Evolutionary conservation across 192 early-diverging fungal genomes (phyloP).

Genomic region (Podila horticola): DNA sequence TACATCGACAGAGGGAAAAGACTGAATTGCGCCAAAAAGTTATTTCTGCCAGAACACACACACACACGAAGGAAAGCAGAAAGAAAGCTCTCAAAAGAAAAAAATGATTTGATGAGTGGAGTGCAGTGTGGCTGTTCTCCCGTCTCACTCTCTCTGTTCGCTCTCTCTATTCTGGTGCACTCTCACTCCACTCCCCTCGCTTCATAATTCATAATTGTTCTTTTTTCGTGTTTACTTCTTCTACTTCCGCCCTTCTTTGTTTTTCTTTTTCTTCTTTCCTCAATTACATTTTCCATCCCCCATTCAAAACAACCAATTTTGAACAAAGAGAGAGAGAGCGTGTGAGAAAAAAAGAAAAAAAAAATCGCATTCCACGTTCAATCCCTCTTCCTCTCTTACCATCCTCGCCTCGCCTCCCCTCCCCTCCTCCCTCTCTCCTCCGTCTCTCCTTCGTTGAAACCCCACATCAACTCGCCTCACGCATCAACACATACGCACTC

Average conservation of each 20-base stretch:
- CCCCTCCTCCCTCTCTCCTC: background rate
- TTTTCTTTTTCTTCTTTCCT: background rate
- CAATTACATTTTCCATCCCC: background rate
- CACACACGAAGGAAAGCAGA: too few species aligned
- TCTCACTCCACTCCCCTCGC: background rate
- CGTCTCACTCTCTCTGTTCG: too few species aligned
- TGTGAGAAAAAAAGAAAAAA: too few species aligned
- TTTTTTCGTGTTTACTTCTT: background rate
- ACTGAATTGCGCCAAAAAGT: too few species aligned
- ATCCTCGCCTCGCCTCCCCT: background rate
- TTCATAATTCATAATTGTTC: conserved; percentile 1
- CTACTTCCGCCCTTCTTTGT: background rate
- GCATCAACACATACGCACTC: background rate
- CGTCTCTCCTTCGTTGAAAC: background rate
- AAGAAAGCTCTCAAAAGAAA: too few species aligned
- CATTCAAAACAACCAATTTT: background rate
- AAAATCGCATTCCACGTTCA: too few species aligned
- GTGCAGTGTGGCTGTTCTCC: too few species aligned
- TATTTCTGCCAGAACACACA: too few species aligned
- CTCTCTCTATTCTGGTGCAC: too few species aligned
- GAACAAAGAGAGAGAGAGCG: too few species aligned
- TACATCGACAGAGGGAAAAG: too few species aligned
- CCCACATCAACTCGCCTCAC: background rate
- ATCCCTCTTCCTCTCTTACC: background rate
- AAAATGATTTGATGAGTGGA: too few species aligned